Base-by-base conservation (phyloP, 2,329 filamentous ascomycete species). In the Fusarium pseudograminearum region DNA sequence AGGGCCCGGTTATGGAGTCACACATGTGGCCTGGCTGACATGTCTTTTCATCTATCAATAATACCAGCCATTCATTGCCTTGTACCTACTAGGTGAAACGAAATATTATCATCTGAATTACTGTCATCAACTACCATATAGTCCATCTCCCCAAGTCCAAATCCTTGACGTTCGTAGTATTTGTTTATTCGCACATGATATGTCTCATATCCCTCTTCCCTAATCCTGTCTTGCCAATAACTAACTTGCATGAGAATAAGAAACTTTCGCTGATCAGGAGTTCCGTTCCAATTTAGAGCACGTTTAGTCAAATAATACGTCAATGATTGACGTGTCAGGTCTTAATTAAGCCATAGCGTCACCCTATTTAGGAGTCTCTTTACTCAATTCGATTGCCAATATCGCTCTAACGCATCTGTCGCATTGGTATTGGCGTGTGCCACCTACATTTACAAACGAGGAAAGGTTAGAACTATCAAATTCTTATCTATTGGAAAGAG, bases 311-410 rank as follows among this genome's bases (percentile, higher is more conserved):
- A 41, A 33, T 24, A 45, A 41, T 14, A 47, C 50, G 62, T 53
- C 57, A 46, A 69, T 52, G 34, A 59, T 57, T 61, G 44, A 60
- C 54, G 45, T 46, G 30, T 45, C 40, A 38, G 57, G 65, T 41
- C 67, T 61, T 40, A 38, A 68, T 68, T 36, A 47, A 70, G 58
- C 55, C 57, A 62, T 59, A 31, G 56, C 57, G 52, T 64, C 56
- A 57, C 46, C 41, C 48, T 55, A 34, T 50, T 22, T 16, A 24
- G 22, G 18, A 38, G 38, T 38, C 38, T 36, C 36, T 26, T 58
- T 41, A 36, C 44, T 51, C 38, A 22, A 57, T 61, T 48, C 44
- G 28, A 44, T n/a, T 16, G 22, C 33, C n/a, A 28, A 36, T 12
- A 18, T 36, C 11, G 30, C 30, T 34, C 42, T 28, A 55, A 36